Conservation (phyloP, 2,329 filamentous ascomycete genomes). For the Fusarium algeriense region DNA sequence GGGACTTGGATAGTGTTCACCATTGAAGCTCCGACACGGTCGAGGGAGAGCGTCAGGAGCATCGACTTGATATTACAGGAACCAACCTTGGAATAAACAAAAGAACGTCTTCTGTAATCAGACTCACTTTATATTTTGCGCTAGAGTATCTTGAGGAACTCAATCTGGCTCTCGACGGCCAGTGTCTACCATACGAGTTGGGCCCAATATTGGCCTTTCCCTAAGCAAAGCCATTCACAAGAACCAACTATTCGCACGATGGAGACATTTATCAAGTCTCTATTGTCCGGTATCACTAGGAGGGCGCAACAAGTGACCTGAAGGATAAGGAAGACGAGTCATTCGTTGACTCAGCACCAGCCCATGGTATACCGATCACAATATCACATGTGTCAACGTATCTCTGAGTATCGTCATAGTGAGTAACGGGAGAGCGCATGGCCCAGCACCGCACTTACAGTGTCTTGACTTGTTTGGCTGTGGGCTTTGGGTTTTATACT, state of each 20-base stretch:
- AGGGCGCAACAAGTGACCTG: background rate
- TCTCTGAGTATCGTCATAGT: background rate
- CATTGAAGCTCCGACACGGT: background rate
- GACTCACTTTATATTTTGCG: background rate
- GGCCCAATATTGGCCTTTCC: background rate
- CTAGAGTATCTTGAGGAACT: background rate
- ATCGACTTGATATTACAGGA: background rate
- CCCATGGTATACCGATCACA: background rate
- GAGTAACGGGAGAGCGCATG: background rate
- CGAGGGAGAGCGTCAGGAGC: background rate
- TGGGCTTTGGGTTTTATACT: background rate
- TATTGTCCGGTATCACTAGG: background rate
- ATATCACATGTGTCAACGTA: background rate
- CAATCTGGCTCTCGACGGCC: background rate
- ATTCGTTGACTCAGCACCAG: background rate
- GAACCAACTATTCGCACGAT: background rate
- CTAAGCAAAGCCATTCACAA: background rate
- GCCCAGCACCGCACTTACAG: background rate
- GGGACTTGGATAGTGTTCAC: background rate
- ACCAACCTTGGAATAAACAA: background rate
- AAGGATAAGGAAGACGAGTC: background rate
- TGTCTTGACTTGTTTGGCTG: background rate
- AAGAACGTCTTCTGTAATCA: accelerated
- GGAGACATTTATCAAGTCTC: background rate
- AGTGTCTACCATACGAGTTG: background rate